These are phyloP conservation scores for Xylaria multiplex DNA, from an alignment of 2,329 filamentous ascomycete species.

Conservation along the genomic window DNA sequence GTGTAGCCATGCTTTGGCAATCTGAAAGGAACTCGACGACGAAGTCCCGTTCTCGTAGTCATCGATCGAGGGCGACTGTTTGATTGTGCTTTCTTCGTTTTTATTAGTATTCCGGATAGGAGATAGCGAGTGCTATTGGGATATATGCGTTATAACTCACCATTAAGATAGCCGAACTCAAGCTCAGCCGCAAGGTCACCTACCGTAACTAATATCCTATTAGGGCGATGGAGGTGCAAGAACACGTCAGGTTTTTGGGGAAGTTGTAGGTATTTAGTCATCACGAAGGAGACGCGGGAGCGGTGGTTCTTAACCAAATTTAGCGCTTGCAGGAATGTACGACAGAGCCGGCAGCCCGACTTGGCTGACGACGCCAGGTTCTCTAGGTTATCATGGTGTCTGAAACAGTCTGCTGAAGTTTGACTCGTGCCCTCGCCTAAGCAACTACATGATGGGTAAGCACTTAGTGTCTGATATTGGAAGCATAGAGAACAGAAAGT, in stretches of 20 bases:
- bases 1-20: constrained; percentile 10
- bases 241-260: background rate
- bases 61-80: background rate
- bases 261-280: constrained; percentile 1
- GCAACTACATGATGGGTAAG: constrained; percentile 4
- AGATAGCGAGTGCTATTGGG: background rate
- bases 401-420: background rate
- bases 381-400: constrained; percentile 2
- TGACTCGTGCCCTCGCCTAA: background rate
- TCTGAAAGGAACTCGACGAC: constrained; percentile 11
- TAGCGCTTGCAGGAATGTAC: background rate
- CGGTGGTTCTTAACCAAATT: constrained; percentile 2
- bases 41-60: constrained; percentile 11
- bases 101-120: background rate
- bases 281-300: background rate
- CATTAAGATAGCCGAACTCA: constrained; percentile 5
- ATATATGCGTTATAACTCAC: background rate
- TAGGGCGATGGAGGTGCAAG: background rate
- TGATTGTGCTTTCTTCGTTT: constrained; percentile 4
- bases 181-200: constrained; percentile 4
- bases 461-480: background rate
- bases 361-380: background rate
- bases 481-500: constrained; percentile 6
- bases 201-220: background rate
- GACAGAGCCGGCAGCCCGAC: constrained; percentile 4